phyloP scores from a whole-genome alignment of 2,329 filamentous ascomycete genomes.

The Neurospora crassa region DNA sequence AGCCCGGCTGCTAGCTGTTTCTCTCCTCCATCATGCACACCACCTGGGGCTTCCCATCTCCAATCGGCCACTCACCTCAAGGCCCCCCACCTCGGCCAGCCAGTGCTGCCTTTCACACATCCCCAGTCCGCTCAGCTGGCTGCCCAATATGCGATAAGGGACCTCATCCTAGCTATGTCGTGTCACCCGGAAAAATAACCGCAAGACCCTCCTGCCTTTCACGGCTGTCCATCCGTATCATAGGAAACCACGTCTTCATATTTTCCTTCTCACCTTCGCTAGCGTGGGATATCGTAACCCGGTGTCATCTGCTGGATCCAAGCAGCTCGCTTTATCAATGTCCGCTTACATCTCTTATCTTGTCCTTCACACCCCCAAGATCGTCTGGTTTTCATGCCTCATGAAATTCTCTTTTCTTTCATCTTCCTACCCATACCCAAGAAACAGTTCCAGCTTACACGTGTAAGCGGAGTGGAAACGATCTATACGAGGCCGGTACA shows the following conservation, averaged over 20 bases:
- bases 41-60: not conserved
- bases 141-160: not conserved
- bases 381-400: not conserved
- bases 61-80: not conserved
- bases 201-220: not conserved
- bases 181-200: not conserved
- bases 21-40: not conserved
- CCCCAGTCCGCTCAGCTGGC: not conserved
- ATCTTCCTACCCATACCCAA: not conserved
- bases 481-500: not conserved
- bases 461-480: not conserved
- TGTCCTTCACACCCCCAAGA: not conserved
- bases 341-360: not conserved
- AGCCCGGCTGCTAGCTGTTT: not conserved
- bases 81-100: not conserved
- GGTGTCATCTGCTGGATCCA: not conserved
- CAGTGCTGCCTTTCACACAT: not conserved
- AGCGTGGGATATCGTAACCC: not conserved
- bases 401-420: not conserved
- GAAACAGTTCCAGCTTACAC: not conserved
- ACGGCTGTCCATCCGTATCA: not conserved
- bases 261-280: not conserved
- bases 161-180: not conserved
- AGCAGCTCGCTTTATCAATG: not conserved
- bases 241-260: not conserved